Evolutionary conservation across 2,329 filamentous ascomycete genomes (phyloP), one percentile per base, ranked within the genome.

Genomic region (Seiridium cupressi): DNA sequence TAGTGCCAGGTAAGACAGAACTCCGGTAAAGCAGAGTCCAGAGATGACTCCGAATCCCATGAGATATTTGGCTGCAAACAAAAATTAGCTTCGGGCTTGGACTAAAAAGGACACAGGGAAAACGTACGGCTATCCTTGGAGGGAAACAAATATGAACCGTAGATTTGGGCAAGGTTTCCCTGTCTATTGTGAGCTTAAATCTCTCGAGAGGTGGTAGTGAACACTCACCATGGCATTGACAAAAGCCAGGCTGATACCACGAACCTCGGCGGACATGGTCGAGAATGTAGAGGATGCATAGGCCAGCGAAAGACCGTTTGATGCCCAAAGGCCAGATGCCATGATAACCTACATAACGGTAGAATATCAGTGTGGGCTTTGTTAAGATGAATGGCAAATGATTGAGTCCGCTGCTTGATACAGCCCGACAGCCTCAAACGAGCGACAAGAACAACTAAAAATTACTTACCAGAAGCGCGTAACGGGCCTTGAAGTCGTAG

Each of bases 121-220:
- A 26, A 26, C 18, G 18, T 26, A 26, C 18, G 18, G 18, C 18
- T 26, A 26, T 26, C 18, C 18, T 26, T 26, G 18, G 18, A 26
- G 32, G 26, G 47, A 49, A 32, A 74, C 5, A 73, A 56, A 58
- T 73, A 73, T 1, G 71, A 64, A 1, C 83, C 82, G 61, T 85
- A 85, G 18, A 86, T 84, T 62, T 83, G 79, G 0, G 82, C 79
- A 9, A 84, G 66, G 62, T 84, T 85, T 3, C 81, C 49, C 38
- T 42, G 38, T 42, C 38, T 13, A 13, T 7, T 42, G 38, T 42
- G 7, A 42, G 38, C 7, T 13, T 13, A 42, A 42, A 42, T 42
- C 38, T 42, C 7, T 42, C 7, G 38, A 42, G 38, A 42, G 13
- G 38, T 8, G 13, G 7, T 7, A 42, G 7, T 42, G 38, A 7